A percentile compares a stretch with the other conserved stretches of the same genome.
Conservation (phyloP, 257 asterid species). For the Knoxia roxburghii region DNA sequence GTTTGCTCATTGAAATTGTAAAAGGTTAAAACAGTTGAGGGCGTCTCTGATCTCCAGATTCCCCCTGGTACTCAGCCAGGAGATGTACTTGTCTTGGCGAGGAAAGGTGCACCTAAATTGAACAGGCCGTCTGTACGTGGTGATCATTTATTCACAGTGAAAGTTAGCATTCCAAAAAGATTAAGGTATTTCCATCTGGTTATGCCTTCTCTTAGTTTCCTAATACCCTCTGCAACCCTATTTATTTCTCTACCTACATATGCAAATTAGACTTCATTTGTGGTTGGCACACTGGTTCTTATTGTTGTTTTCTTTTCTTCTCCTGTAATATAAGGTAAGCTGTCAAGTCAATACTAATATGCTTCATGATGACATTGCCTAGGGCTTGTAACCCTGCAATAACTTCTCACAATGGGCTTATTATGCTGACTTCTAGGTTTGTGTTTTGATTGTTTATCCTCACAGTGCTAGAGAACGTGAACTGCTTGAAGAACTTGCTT, state of each 20-base stretch:
- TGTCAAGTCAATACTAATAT: neutral
- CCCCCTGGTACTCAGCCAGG: conserved; percentile 99
- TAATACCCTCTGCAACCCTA: neutral
- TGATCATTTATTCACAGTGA: conserved; percentile 83
- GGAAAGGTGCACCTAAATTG: conserved; percentile 92
- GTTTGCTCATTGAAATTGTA: conserved; percentile 15
- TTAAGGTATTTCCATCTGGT: conserved; percentile 46
- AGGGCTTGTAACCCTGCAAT: neutral
- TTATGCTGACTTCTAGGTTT: neutral
- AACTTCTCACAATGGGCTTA: neutral
- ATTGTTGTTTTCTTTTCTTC: neutral
- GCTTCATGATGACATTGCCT: neutral
- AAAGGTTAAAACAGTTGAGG: conserved; percentile 97
- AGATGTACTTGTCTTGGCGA: conserved; percentile 91
- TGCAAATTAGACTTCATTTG: neutral
- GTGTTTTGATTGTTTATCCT: conserved; percentile 2
- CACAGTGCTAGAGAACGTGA: conserved; percentile 76
- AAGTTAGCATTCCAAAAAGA: conserved; percentile 88
- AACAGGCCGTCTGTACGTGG: conserved; percentile 96
- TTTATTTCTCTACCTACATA: neutral
- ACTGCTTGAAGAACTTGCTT: conserved; percentile 80
- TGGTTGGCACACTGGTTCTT: neutral
- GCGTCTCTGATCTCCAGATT: conserved; percentile 78
- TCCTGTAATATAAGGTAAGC: neutral
- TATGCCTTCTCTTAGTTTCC: neutral